Evolutionary conservation across 345 rosid genomes (phyloP), one percentile per base, ranked within the genome.

Genomic region (Gossypium raimondii): DNA sequence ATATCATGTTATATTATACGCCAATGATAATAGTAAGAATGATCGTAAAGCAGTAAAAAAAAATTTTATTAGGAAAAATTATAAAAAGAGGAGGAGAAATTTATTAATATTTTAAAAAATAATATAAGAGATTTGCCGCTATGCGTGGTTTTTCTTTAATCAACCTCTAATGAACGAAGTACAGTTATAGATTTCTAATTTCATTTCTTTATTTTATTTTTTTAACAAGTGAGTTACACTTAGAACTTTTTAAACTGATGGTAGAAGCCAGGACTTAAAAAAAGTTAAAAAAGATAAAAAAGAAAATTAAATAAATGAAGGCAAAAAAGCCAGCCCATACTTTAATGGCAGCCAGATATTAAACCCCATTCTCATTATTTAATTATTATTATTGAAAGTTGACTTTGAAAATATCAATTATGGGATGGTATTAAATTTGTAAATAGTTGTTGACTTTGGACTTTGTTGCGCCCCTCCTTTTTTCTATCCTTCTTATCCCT

Each of bases 111-210:
- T 34, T 0, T 4, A 34, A 29, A 34, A 4, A 34, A 0, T 34
- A 34, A 0, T 0, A 34, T 34, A 34, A 34, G 6, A 34, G 0
- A 34, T 34, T 34, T 34, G 1, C 6, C 38, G 1, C 0, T 0
- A 4, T 29, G 5, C 0, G 5, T 29, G 0, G 0, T 29, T 29
- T 29, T 29, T 29, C 4, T 29, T 29, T 29, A 29, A 29, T 29
- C 5, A 29, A 29, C 0, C 0, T 29, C 34, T 29, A 29, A 29
- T 29, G 1, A 0, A 3, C 1, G 0, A 29, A 0, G 1, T 29
- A 29, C 0, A 29, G 0, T 0, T 1, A 29, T 0, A 4, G 0
- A 27, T 29, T 29, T 29, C 0, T 3, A 3, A 3, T 3, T 29
- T 29, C 3, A 0, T 27, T 27, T 27, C 0, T 3, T 0, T 29